phyloP scores from a whole-genome alignment of 225 moss, liverwort and hornwort genomes.

The Physcomitrellopsis africana region DNA sequence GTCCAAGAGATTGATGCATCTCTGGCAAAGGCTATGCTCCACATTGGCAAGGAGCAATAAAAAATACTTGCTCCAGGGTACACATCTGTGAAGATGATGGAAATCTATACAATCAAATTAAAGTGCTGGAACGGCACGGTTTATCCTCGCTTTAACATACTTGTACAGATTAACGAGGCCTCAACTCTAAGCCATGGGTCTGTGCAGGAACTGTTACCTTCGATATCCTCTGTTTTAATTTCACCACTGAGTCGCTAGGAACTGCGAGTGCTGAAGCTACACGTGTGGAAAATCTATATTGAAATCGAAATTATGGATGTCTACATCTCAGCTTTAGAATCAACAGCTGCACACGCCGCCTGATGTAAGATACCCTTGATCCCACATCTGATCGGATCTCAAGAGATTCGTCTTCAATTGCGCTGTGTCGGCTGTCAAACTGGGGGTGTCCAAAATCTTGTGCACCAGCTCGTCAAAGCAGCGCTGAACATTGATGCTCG shows the following conservation, averaged over 20 bases:
- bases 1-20: not conserved
- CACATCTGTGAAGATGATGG: not conserved
- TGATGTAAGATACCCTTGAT: slow-evolving; percentile 3
- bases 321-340: slow-evolving; percentile 9
- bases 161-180: slow-evolving; percentile 8
- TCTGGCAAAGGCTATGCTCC: not conserved
- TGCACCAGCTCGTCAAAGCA: slow-evolving; percentile 94
- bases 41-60: slow-evolving; percentile 6
- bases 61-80: not conserved
- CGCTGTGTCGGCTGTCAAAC: slow-evolving; percentile 67
- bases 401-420: slow-evolving; percentile 66
- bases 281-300: not conserved
- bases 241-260: not conserved
- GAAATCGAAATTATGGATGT: not conserved
- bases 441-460: slow-evolving; percentile 84
- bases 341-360: slow-evolving; percentile 45
- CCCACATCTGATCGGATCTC: slow-evolving; percentile 49
- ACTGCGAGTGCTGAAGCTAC: not conserved
- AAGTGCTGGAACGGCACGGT: slow-evolving; percentile 12
- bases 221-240: not conserved
- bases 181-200: not conserved
- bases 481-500: slow-evolving; percentile 80
- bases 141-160: not conserved
- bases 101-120: slow-evolving; percentile 22
- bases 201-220: not conserved